phyloP scores from a whole-genome alignment of 495 filamentous ascomycete genomes.

The Cercophora scortea region DNA sequence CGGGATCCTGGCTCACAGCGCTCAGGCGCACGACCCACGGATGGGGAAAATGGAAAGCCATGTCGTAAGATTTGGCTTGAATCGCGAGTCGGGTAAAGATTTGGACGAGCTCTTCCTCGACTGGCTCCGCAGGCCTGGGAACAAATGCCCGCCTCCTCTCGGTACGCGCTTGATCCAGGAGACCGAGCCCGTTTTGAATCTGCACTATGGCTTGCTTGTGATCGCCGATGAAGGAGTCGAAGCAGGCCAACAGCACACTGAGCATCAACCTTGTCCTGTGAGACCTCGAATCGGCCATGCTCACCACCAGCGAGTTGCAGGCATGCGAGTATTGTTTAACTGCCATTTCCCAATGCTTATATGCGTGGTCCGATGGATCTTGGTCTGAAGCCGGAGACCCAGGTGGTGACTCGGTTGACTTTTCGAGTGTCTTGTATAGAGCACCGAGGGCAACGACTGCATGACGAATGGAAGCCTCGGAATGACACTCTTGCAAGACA shows the following conservation, averaged over 20 bases:
- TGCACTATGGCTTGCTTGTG: conserved; percentile 40
- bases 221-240: conserved; percentile 44
- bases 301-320: conserved; percentile 26
- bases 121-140: conserved; percentile 35
- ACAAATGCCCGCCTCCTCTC: conserved; percentile 30
- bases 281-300: conserved; percentile 23
- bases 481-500: conserved; percentile 52
- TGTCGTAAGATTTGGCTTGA: conserved; percentile 52
- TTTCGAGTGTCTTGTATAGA: conserved; percentile 53
- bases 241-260: conserved; percentile 39
- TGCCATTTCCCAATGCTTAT: conserved; percentile 37
- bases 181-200: conserved; percentile 36
- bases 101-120: conserved; percentile 49
- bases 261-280: conserved; percentile 41
- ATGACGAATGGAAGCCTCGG: conserved; percentile 55
- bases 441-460: conserved; percentile 58
- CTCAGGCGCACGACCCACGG: conserved; percentile 47
- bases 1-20: conserved; percentile 22
- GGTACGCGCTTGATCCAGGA: conserved; percentile 35
- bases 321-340: conserved; percentile 38
- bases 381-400: conserved; percentile 26
- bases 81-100: conserved; percentile 52
- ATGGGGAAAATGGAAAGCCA: conserved; percentile 53
- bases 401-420: conserved; percentile 41
- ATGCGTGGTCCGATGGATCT: conserved; percentile 24